Conservation (phyloP, 1,284 basidiomycete genomes). For the Caloboletus inedulis region DNA sequence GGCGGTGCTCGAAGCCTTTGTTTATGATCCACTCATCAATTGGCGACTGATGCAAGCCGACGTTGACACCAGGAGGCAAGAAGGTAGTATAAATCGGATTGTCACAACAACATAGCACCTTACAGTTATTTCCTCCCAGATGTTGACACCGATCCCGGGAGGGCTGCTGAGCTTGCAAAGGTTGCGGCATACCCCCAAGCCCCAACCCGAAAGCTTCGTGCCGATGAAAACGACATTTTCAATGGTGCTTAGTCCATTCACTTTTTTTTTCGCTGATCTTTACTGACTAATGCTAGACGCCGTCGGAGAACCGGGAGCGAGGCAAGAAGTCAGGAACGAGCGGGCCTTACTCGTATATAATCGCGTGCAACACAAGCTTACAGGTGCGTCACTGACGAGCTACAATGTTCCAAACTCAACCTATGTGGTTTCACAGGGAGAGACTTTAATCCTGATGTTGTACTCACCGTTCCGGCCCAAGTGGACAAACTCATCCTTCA, state of each 20-base stretch:
- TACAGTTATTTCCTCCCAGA: constrained; percentile 26
- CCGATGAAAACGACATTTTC: constrained; percentile 81
- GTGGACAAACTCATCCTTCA: constrained; percentile 90
- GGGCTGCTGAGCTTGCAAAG: constrained; percentile 60
- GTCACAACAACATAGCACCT: not conserved
- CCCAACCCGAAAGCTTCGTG: constrained; percentile 69
- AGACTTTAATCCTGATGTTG: constrained; percentile 84
- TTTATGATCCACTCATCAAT: constrained; percentile 87
- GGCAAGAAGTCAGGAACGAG: constrained; percentile 86
- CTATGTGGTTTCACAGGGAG: constrained; percentile 51
- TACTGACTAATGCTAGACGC: constrained; percentile 44
- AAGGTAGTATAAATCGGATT: constrained; percentile 42
- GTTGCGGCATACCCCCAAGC: constrained; percentile 73
- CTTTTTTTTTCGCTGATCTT: not conserved
- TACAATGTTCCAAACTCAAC: not conserved
- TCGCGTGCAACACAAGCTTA: constrained; percentile 90
- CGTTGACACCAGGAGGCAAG: constrained; percentile 56
- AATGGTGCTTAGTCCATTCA: constrained; percentile 47
- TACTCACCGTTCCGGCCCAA: constrained; percentile 72
- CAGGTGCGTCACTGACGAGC: constrained; percentile 49
- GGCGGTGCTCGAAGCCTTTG: constrained; percentile 95
- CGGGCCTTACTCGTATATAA: constrained; percentile 89
- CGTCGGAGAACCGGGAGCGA: constrained; percentile 48
- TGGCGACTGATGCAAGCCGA: constrained; percentile 83
- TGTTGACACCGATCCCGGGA: constrained; percentile 47